A percentile compares a stretch with the other conserved stretches of the same genome.
Conservation (phyloP, 2,329 filamentous ascomycete genomes). For the Fusarium sp. region DNA sequence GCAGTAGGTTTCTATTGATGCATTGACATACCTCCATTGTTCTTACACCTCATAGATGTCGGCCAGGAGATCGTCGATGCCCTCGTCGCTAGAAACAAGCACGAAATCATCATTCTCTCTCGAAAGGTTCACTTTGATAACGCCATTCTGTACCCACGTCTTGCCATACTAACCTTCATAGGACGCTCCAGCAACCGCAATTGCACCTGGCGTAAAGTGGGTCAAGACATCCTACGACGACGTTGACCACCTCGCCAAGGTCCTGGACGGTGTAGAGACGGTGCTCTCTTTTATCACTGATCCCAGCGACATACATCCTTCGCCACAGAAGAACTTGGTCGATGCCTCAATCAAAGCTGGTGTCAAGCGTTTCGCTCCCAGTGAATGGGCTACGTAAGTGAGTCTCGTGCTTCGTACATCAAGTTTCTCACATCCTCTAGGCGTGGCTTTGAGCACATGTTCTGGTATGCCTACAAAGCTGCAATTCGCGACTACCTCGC, state of each 20-base stretch:
- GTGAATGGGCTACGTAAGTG: constrained; percentile 67
- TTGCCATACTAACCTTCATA: neutral
- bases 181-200: constrained; percentile 22
- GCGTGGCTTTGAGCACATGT: constrained; percentile 23
- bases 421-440: neutral
- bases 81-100: constrained; percentile 63
- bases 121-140: constrained; percentile 56
- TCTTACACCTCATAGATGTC: constrained; percentile 59
- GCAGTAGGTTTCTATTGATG: constrained; percentile 21
- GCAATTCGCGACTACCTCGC: constrained; percentile 65
- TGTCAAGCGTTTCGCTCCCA: constrained; percentile 73
- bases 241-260: constrained; percentile 51
- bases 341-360: constrained; percentile 71
- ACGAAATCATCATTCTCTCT: constrained; percentile 68
- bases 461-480: constrained; percentile 58
- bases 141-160: too few species aligned
- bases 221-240: constrained; percentile 53
- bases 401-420: fast-evolving
- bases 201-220: constrained; percentile 24
- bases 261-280: constrained; percentile 65
- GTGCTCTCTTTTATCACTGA: constrained; percentile 67
- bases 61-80: constrained; percentile 67
- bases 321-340: constrained; percentile 62
- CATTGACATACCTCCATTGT: too few species aligned
- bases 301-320: constrained; percentile 51